Base-by-base conservation (phyloP, 306 rosid genomes). In the Citrullus colocynthis region DNA sequence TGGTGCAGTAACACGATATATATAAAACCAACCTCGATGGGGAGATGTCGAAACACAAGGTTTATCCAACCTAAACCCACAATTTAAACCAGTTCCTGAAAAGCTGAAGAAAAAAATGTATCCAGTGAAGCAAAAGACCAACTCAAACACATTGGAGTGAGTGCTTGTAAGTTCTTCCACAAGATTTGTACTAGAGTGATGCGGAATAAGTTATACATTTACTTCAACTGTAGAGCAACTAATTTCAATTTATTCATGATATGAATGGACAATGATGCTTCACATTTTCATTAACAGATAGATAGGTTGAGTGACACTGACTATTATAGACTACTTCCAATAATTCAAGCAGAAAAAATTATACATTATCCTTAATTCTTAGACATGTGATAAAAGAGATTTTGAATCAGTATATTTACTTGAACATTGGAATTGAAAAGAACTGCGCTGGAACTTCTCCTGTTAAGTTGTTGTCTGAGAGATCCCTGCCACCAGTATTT, bases 391-490 rank as follows among this genome's bases (percentile, higher is more conserved):
- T 17, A 13, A 20, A 61, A 41, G 44, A 58, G 30, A 7, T 20
- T 6, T 39, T 15, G 57, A 21, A 76, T 39, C 30, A 41, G 60
- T 24, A 62, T 75, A 70, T 71, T 86, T 88, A 92, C 97, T 90
- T 92, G 83, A 89, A 92, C 51, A 74, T 80, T 48, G 86, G 85
- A 83, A 88, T 77, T 61, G 91, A 87, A 79, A 88, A 90, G 74
- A 95, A 92, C 63, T 86, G 89, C 74, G 39, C 42, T 13, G 97
- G 98, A 81, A 95, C 85, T 85, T 80, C 82, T 89, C 98, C 97
- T 6, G 81, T 83, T 15, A 95, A 83, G 75, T 56, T 84, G 81
- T 87, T 95, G 17, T 85, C 91, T 79, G 98, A 95, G 83, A 95
- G 89, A 82, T 95, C 97, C 90, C 98, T 95, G 91, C 76, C 52